Percentiles rank a stretch among this genome's conserved stretches.
Conservation (phyloP, 371 early-diverging fungal species). For the Paraphysoderma sedebokerense region DNA sequence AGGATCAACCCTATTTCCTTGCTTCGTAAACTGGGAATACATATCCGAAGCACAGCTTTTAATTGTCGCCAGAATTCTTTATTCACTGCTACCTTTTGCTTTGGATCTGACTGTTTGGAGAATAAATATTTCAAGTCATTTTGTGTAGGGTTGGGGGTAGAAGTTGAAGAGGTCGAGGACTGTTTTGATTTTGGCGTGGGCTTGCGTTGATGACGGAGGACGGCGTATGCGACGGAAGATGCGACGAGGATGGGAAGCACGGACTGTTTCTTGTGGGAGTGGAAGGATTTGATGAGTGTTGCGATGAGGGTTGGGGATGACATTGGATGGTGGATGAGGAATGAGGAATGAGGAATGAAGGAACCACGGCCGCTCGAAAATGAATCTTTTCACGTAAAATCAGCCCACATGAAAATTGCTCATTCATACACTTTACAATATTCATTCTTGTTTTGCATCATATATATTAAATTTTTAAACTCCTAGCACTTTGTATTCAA, state of each 20-base stretch:
- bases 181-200: neutral
- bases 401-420: no score
- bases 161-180: neutral
- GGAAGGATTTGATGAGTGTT: constrained; percentile 1
- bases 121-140: constrained; percentile 10
- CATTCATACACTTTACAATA: no score
- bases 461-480: no score
- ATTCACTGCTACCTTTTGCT: constrained; percentile 34
- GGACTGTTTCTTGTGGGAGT: neutral
- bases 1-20: constrained; percentile 64
- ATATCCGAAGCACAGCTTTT: constrained; percentile 41
- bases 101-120: neutral
- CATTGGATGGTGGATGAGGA: constrained; percentile 6
- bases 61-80: constrained; percentile 48
- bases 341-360: neutral
- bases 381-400: constrained; percentile 1
- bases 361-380: neutral
- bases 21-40: constrained; percentile 49
- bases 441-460: no score
- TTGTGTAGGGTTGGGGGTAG: constrained; percentile 7
- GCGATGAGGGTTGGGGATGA: constrained; percentile 4
- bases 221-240: neutral
- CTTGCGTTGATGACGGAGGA: neutral
- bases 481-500: no score
- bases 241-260: neutral